A percentile compares a stretch with the other conserved stretches of the same genome.
Evolutionary conservation across 2,329 filamentous ascomycete genomes (phyloP).

Genomic region (Dactylella cylindrospora): DNA sequence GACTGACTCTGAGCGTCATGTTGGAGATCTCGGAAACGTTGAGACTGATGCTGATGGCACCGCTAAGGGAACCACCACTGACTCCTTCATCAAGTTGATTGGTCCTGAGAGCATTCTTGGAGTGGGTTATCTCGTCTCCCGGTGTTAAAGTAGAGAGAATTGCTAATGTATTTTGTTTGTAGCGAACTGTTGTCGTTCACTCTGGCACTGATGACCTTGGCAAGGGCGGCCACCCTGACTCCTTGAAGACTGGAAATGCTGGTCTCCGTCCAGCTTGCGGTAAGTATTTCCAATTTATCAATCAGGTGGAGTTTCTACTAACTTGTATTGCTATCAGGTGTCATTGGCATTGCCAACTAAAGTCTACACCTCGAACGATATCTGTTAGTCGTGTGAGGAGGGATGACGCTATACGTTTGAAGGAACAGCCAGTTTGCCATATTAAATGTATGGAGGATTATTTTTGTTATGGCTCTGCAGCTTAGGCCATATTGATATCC

Average conservation of each 20-base stretch:
- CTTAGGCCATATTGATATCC: too few relatives aligned
- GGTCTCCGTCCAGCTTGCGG: conserved; percentile 91
- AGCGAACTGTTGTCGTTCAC: conserved; percentile 95
- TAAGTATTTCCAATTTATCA: conserved; percentile 50
- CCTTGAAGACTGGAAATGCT: conserved; percentile 97
- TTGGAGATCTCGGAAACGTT: conserved; percentile 97
- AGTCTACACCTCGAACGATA: too few relatives aligned
- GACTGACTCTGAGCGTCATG: conserved; percentile 79
- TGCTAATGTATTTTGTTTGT: conserved; percentile 6
- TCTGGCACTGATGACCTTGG: conserved; percentile 95
- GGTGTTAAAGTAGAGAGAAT: neutral
- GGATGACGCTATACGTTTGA: too few relatives aligned
- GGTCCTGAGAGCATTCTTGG: conserved; percentile 93
- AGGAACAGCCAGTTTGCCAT: too few relatives aligned
- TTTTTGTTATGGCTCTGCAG: too few relatives aligned
- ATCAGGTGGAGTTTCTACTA: conserved; percentile 21
- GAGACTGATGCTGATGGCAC: conserved; percentile 92
- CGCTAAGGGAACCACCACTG: conserved; percentile 74
- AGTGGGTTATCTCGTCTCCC: conserved; percentile 1
- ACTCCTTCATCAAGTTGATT: conserved; percentile 91
- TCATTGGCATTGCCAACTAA: conserved; percentile 84
- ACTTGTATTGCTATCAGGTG: conserved; percentile 58
- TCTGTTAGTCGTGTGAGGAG: too few relatives aligned
- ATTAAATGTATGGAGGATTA: too few relatives aligned
- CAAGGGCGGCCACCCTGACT: conserved; percentile 87